phyloP scores from a whole-genome alignment of 306 rosid genomes.

The Glycyrrhiza uralensis region DNA sequence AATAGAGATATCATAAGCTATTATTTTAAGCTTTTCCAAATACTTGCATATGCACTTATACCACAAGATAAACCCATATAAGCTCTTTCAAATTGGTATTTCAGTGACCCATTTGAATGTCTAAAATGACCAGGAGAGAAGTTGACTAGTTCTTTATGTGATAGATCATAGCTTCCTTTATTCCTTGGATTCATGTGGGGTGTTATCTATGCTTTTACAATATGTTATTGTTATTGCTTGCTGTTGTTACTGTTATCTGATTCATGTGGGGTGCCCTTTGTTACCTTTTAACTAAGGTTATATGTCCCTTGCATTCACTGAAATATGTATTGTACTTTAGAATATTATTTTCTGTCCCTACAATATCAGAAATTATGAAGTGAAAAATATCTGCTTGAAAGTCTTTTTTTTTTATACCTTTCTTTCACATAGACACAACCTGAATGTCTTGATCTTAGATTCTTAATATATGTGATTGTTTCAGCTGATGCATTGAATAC shows the following conservation, averaged over 20 bases:
- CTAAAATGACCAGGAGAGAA: neutral
- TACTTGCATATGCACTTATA: too few species aligned
- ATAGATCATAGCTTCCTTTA: neutral
- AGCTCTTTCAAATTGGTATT: too few species aligned
- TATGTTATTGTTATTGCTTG: too few species aligned
- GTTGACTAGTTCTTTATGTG: neutral
- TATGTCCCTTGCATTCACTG: neutral
- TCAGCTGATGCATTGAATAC: constrained; percentile 67
- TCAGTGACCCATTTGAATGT: neutral
- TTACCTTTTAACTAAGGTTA: too few species aligned
- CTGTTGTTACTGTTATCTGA: too few species aligned
- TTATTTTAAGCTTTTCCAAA: too few species aligned
- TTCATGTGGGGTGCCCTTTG: too few species aligned
- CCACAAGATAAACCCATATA: too few species aligned
- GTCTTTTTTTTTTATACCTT: neutral
- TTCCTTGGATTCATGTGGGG: neutral
- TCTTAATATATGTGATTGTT: neutral
- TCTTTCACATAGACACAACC: neutral
- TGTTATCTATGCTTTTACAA: neutral
- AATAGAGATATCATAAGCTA: too few species aligned
- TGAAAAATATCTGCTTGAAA: neutral
- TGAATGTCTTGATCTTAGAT: neutral
- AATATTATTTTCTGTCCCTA: neutral
- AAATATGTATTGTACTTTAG: neutral
- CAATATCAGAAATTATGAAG: neutral